Percentiles rank a stretch among this genome's conserved stretches.
Evolutionary conservation across 345 rosid species (phyloP).

Genomic region (Noccaea caerulescens): DNA sequence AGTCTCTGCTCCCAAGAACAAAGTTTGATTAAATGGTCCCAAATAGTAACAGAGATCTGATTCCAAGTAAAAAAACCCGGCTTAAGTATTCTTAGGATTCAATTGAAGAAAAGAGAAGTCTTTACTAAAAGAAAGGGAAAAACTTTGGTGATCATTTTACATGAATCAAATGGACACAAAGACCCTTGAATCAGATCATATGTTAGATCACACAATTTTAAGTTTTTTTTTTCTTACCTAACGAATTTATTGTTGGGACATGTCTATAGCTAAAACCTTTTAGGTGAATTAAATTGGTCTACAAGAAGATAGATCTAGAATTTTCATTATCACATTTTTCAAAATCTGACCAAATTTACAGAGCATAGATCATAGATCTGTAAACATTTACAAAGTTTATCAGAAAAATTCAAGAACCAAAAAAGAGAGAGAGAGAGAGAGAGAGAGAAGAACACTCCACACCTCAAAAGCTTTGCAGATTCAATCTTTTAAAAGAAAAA

Average conservation of each 20-base stretch:
- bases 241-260: neutral
- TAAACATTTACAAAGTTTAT: neutral
- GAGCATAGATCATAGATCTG: conserved; percentile 27
- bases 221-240: neutral
- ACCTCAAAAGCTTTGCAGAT: neutral
- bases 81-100: conserved; percentile 18
- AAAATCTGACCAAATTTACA: neutral
- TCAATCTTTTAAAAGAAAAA: neutral
- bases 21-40: conserved; percentile 34
- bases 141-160: conserved; percentile 20
- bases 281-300: conserved; percentile 4
- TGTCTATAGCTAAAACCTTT: neutral
- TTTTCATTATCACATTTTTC: neutral
- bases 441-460: neutral
- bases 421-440: neutral
- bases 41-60: conserved; percentile 24
- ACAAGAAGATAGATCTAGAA: conserved; percentile 23
- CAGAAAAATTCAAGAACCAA: neutral
- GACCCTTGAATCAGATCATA: conserved; percentile 19
- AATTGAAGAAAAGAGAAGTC: conserved; percentile 19
- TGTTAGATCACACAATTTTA: neutral
- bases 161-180: conserved; percentile 10
- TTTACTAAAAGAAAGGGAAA: conserved; percentile 20
- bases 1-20: conserved; percentile 39
- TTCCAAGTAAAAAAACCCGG: conserved; percentile 28